Conservation (phyloP, 176 grass and related monocot genomes). For the Dactylis glomerata region DNA sequence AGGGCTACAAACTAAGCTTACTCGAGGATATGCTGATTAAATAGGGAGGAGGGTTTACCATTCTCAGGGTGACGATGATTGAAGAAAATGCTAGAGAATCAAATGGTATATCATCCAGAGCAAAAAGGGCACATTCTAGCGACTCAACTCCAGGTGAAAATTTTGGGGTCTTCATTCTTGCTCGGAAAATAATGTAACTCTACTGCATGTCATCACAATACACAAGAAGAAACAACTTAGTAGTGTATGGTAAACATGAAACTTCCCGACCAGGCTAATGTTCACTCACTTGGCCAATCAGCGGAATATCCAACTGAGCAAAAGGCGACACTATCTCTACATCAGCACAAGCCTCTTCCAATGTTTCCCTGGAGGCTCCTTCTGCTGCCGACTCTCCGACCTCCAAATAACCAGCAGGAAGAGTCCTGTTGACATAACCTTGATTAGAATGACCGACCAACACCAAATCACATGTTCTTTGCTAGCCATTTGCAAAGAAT, state of each 20-base stretch:
- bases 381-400: conserved; percentile 80
- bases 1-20: not conserved
- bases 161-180: conserved; percentile 69
- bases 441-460: conserved; percentile 11
- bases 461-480: not conserved
- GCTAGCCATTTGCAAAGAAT: too few relatives aligned
- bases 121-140: conserved; percentile 79
- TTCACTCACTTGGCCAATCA: conserved; percentile 96
- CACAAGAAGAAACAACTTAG: conserved; percentile 48
- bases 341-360: conserved; percentile 98
- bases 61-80: conserved; percentile 89
- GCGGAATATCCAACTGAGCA: conserved; percentile 95
- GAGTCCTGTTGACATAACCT: conserved; percentile 59
- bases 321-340: conserved; percentile 97
- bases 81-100: conserved; percentile 97
- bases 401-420: conserved; percentile 99
- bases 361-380: conserved; percentile 92
- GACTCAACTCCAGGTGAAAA: conserved; percentile 91
- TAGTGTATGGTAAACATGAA: conserved; percentile 18
- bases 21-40: not conserved
- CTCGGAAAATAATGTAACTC: conserved; percentile 99
- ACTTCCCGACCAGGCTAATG: not conserved
- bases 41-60: conserved; percentile 42
- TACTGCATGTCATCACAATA: conserved; percentile 90
- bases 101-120: conserved; percentile 93